Evolutionary conservation across 2,329 filamentous ascomycete species (phyloP), one percentile per base, ranked within the genome.

Genomic region (Fusarium multiceps): DNA sequence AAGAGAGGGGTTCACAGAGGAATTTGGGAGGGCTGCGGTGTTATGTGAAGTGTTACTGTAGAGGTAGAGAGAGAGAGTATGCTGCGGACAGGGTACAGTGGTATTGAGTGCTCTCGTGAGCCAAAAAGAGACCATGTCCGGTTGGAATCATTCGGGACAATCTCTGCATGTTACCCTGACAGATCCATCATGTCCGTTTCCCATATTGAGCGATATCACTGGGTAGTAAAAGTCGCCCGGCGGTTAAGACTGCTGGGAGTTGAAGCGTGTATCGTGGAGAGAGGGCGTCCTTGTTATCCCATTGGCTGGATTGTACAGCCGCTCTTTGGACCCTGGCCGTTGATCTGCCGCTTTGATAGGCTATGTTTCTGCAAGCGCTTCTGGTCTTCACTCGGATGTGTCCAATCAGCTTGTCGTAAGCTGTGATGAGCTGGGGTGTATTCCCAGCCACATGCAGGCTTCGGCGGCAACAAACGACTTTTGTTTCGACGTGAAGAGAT

Each of bases 381-480:
- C 59, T 50, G 18, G 28, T 55, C 59, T 66, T 71, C 73, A 74
- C 70, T 40, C 56, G 14, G 2, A n/a, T 28, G 3, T 68, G 59
- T 32, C 83, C 82, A 84, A 85, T 84, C 74, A 82, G 61, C 60
- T 50, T 18, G 50, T 59, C 46, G 59, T 63, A 47, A 56, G 61
- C 68, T 72, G 82, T 84, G 59, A 63, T 49, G 59, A 40, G 59
- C 58, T 25, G 28, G 83, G 34, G 84, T 79, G 75, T 76, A 74
- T 68, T 53, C 68, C 71, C 78, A 78, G 78, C 78, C 78, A 78
- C 74, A 73, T 81, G 79, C 81, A 83, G 76, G 69, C 71, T 66
- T 76, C 78, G 82, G 83, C 83, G 83, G 83, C 79, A 85, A 85
- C 75, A 76, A 72, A 70, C 59, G 72, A 66, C 30, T 60, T 68